Percentiles rank a stretch among this genome's conserved stretches.
Evolutionary conservation across 106 monocot genomes (phyloP).

Genomic region (Triglochin maritima): DNA sequence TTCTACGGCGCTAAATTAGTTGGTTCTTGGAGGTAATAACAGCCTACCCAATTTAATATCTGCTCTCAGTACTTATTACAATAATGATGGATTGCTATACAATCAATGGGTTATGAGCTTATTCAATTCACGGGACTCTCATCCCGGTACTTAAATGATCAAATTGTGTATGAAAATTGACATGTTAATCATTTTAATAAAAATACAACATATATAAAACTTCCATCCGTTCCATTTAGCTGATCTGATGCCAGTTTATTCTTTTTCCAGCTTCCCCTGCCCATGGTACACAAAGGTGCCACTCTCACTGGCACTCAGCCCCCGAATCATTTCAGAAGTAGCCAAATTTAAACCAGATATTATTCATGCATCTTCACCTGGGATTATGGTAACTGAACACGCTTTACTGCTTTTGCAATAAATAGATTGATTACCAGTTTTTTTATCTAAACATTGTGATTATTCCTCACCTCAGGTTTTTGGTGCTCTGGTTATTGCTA

Average conservation of each 20-base stretch:
- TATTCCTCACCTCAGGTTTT: constrained; percentile 58
- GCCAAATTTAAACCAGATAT: constrained; percentile 93
- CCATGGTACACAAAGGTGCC: constrained; percentile 90
- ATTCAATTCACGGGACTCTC: too few species aligned
- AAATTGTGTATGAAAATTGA: too few species aligned
- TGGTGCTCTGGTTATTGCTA: constrained; percentile 88
- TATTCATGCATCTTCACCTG: constrained; percentile 90
- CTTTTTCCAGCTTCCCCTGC: constrained; percentile 66
- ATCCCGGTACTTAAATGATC: too few species aligned
- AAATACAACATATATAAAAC: too few species aligned
- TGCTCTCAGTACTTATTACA: neutral
- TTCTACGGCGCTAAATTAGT: constrained; percentile 91
- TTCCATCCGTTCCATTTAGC: neutral
- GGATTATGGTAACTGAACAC: constrained; percentile 59
- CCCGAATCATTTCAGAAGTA: constrained; percentile 84
- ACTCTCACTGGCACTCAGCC: constrained; percentile 86
- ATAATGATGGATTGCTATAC: neutral
- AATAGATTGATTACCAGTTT: neutral
- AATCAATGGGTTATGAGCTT: neutral
- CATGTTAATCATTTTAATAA: too few species aligned
- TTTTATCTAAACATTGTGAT: neutral
- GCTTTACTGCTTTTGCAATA: neutral
- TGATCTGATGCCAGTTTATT: neutral
- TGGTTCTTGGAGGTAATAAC: constrained; percentile 80
- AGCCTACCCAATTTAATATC: too few species aligned